Evolutionary conservation across 2,329 filamentous ascomycete genomes (phyloP).

Genomic region (Diaporthe vaccinii): DNA sequence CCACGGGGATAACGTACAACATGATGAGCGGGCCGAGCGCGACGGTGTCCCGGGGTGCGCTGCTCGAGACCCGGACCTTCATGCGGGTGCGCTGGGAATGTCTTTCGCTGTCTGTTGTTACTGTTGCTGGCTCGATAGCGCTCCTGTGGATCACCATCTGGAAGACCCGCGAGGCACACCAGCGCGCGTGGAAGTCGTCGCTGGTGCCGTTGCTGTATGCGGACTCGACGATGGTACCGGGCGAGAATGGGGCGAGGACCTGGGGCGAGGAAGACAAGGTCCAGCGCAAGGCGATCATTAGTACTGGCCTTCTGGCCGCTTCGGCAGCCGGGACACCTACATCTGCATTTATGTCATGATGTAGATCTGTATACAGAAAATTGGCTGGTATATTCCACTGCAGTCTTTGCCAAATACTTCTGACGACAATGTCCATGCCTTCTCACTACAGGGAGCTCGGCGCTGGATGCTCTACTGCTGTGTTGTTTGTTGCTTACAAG

Average conservation of each 20-base stretch:
- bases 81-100: not conserved
- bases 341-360: not conserved
- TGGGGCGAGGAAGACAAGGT: not conserved
- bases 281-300: not conserved
- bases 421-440: too few relatives aligned
- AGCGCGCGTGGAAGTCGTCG: not conserved
- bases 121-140: not conserved
- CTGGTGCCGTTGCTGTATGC: not conserved
- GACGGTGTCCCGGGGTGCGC: not conserved
- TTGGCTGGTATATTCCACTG: not conserved
- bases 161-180: not conserved
- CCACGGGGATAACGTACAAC: not conserved
- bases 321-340: not conserved
- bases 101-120: not conserved
- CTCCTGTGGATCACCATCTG: not conserved
- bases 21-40: not conserved
- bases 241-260: not conserved
- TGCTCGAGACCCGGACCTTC: not conserved
- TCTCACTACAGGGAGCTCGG: too few relatives aligned
- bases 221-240: not conserved
- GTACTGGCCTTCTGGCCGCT: not conserved
- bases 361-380: not conserved
- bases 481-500: too few relatives aligned
- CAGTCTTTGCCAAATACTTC: not conserved
- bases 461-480: too few relatives aligned